phyloP scores from a whole-genome alignment of 1,139 yeast genomes.

The Candida neerlandica region DNA sequence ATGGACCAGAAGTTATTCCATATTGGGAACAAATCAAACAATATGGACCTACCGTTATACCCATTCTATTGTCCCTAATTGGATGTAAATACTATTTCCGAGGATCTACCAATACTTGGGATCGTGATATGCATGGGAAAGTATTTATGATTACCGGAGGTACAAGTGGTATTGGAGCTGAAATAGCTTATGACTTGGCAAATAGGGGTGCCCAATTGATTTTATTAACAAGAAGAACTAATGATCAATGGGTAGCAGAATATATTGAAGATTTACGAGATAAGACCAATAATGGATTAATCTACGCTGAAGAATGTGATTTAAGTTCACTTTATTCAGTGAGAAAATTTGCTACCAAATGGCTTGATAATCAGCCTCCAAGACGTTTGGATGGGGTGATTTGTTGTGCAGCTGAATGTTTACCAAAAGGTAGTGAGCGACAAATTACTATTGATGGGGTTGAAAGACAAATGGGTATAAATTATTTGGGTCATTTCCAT shows the following conservation, averaged over 20 bases:
- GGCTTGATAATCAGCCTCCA: conserved; percentile 92
- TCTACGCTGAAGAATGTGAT: conserved; percentile 90
- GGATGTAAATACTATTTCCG: conserved; percentile 70
- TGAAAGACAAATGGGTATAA: conserved; percentile 81
- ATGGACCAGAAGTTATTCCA: conserved; percentile 75
- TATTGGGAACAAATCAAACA: conserved; percentile 61
- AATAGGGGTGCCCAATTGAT: conserved; percentile 83
- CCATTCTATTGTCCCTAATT: conserved; percentile 33
- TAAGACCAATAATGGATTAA: conserved; percentile 65
- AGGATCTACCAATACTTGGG: conserved; percentile 86
- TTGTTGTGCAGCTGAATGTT: conserved; percentile 82
- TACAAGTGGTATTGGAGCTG: conserved; percentile 87
- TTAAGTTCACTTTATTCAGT: conserved; percentile 71
- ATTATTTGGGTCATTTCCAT: conserved; percentile 81
- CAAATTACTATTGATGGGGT: conserved; percentile 77
- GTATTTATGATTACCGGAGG: conserved; percentile 82
- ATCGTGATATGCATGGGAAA: conserved; percentile 86
- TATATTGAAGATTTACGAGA: conserved; percentile 77
- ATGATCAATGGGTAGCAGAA: conserved; percentile 79
- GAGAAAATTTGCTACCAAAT: conserved; percentile 89
- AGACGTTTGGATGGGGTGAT: conserved; percentile 86
- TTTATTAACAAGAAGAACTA: conserved; percentile 62
- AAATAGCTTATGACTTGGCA: conserved; percentile 74
- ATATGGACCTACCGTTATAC: conserved; percentile 55
- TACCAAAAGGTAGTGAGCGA: conserved; percentile 63